Evolutionary conservation across 768 basidiomycete genomes (phyloP), one percentile per base, ranked within the genome.

Genomic region (Tylopilus felleus): DNA sequence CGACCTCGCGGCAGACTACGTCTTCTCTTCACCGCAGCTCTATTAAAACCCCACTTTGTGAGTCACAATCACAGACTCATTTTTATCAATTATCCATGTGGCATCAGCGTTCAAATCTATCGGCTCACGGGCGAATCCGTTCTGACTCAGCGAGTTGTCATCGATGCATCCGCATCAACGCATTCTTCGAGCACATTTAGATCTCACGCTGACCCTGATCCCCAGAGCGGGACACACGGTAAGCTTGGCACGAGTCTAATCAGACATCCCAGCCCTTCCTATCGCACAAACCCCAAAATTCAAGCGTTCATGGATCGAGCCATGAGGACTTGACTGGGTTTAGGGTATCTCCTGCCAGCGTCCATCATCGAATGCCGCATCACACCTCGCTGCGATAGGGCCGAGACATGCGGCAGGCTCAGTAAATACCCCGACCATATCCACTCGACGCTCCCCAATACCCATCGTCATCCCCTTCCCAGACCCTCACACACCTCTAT

Each of bases 91-190:
- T 31, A 14, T 21, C 19, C 28, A 5, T 38, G 17, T 31, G 12
- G 19, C 10, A 4, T 38, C n/a, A 16, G 29, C 31, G 17, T 36
- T 16, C 31, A 33, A 13, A 35, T 6, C 17, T 23, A 41, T 33
- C 6, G 14, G 19, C 29, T 6, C 9, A 39, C 16, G 35, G 16
- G 13, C 16, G 25, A 31, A 53, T 51, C 43, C 52, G 50, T 14
- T 61, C 21, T 23, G 42, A 40, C 43, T 45, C 60, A 54, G 52
- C 56, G 49, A 44, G 19, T 4, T 39, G 8, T 22, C 21, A 41
- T 42, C 39, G 52, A 35, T 22, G 3, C 23, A 27, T 22, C 27
- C 9, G 8, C 8, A 45, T 39, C 9, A 16, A 36, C 29, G 25
- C 33, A 49, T 12, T 22, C 28, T 25, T 29, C 12, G 8, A 25